Conservation (phyloP, 495 filamentous ascomycete genomes). For the Tuber melanosporum region DNA sequence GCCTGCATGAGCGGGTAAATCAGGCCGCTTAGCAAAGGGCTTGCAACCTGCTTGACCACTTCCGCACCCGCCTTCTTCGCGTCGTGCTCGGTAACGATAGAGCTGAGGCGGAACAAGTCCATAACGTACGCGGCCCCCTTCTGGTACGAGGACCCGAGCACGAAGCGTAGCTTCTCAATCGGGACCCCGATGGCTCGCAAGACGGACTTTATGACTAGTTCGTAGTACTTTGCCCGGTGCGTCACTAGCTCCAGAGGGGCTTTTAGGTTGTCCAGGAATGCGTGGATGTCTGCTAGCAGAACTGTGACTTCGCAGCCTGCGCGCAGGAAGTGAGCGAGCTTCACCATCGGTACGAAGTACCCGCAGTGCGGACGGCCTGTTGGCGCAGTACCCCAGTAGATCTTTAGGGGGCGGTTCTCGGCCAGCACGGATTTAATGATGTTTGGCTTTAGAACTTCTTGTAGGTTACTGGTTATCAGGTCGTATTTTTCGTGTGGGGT, state of each 20-base stretch:
- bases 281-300: slow-evolving; percentile 75
- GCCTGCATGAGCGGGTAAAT: slow-evolving; percentile 87
- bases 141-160: slow-evolving; percentile 82
- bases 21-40: slow-evolving; percentile 67
- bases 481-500: slow-evolving; percentile 50
- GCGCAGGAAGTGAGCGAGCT: slow-evolving; percentile 78
- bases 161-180: slow-evolving; percentile 72
- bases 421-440: slow-evolving; percentile 68
- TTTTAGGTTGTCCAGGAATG: slow-evolving; percentile 76
- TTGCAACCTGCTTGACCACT: slow-evolving; percentile 81
- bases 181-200: slow-evolving; percentile 65
- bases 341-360: slow-evolving; percentile 79
- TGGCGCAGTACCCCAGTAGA: slow-evolving; percentile 90
- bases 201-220: slow-evolving; percentile 57
- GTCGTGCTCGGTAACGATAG: slow-evolving; percentile 58
- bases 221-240: slow-evolving; percentile 66
- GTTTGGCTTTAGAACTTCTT: slow-evolving; percentile 78
- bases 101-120: slow-evolving; percentile 62
- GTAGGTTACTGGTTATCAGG: slow-evolving; percentile 73
- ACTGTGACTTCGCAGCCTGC: slow-evolving; percentile 78
- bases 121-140: slow-evolving; percentile 60
- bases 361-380: slow-evolving; percentile 67
- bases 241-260: slow-evolving; percentile 83
- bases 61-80: slow-evolving; percentile 84
- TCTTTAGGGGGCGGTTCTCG: slow-evolving; percentile 60